Base-by-base conservation (phyloP, 108 stramenopile genomes). In the Chaetoceros tenuissimus region DNA sequence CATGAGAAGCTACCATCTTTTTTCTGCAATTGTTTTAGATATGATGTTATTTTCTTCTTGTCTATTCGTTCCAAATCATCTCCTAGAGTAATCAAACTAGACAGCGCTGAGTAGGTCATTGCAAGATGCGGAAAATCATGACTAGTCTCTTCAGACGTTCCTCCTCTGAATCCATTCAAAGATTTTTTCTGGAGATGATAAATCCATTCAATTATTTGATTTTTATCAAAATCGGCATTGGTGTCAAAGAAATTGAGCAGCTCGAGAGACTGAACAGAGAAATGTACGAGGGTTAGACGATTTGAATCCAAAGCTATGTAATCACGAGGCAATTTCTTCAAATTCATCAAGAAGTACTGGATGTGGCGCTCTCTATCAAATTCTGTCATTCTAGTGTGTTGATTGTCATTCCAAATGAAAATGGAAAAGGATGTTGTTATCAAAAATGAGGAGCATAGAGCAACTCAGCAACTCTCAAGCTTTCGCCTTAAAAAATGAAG, bases 31-130 rank as follows among this genome's bases (percentile, higher is more conserved):
- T 26, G 31, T 45, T 51, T 31, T 10, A 80, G 51, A 0, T 72
- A 76, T 5, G 43, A 44, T 24, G 80, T 30, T 21, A 81, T 80
- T 19, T 59, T 79, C 5, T 46, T 31, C 16, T 51, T 31, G 50
- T 80, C 53, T 34, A 85, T 48, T 13, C 69, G 62, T 21, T 80
- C 66, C 50, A 80, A 56, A 54, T 88, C 84, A 48, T 80, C 84
- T 22, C 75, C 79, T 46, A 92, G 53, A n/a, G 83, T 59, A 8
- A 58, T 43, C 28, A 89, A 73, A 0, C 84, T 85, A 34, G 72
- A 78, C 5, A 93, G 55, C 20, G 87, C 92, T 0, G 84, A 80
- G 56, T 93, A 89, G 23, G 85, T 93, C 85, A 89, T 87, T 53
- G 86, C 84, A 40, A 93, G 55, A 57, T 89, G 81, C 53, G 63